phyloP scores from a whole-genome alignment of 2,329 filamentous ascomycete species.

The Geosmithia putterillii region DNA sequence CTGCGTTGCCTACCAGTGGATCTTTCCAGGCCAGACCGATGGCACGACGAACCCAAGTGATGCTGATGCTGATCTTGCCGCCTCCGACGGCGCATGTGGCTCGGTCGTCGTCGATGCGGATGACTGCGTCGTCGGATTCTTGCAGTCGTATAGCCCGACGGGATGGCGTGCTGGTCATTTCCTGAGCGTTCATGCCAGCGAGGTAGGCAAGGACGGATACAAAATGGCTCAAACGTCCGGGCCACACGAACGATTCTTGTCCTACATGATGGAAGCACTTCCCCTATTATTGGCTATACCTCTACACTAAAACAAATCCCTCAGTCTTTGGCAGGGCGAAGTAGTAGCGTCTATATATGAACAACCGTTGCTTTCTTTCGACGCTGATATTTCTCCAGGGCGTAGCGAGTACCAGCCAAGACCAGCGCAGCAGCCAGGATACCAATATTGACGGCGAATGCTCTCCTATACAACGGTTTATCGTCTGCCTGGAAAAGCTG shows the following conservation, averaged over 20 bases:
- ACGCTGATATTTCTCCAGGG: too few relatives aligned
- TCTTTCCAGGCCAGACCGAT: neutral
- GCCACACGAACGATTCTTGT: too few relatives aligned
- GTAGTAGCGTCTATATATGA: too few relatives aligned
- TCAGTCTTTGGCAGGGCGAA: too few relatives aligned
- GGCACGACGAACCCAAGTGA: neutral
- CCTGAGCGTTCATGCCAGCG: neutral
- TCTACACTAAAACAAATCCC: too few relatives aligned
- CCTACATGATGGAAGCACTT: too few relatives aligned
- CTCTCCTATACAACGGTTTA: constrained; percentile 34
- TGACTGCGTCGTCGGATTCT: neutral
- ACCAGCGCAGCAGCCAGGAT: constrained; percentile 27
- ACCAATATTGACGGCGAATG: constrained; percentile 31
- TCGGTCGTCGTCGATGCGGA: neutral
- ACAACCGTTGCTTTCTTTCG: too few relatives aligned
- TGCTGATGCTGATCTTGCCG: neutral
- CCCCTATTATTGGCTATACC: too few relatives aligned
- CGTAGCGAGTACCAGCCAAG: too few relatives aligned
- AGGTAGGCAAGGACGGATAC: neutral
- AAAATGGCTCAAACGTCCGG: neutral
- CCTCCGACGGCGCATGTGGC: neutral
- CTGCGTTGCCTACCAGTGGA: neutral
- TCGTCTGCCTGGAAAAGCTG: constrained; percentile 46
- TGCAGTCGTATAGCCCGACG: neutral
- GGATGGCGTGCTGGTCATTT: neutral